Conservation (phyloP, 352 stramenopile species). For the Plasmopara halstedii region DNA sequence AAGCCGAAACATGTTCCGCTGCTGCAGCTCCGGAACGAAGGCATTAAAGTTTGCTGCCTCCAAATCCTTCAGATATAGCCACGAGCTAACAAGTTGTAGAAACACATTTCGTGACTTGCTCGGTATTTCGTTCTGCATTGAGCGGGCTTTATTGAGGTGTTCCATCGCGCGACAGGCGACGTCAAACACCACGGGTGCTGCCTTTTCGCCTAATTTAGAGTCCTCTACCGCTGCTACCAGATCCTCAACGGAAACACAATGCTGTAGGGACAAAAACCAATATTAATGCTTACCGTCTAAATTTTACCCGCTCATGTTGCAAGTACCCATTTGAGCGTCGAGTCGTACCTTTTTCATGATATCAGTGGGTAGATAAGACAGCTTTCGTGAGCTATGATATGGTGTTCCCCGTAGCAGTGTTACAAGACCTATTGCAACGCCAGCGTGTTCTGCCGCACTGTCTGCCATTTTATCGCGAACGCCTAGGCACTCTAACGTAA, state of each 20-base stretch:
- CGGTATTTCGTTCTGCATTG: slow-evolving; percentile 46
- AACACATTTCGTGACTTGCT: slow-evolving; percentile 49
- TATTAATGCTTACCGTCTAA: neutral
- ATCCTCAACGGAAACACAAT: slow-evolving; percentile 45
- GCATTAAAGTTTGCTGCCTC: slow-evolving; percentile 77
- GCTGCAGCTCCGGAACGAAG: slow-evolving; percentile 49
- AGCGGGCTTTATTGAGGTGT: slow-evolving; percentile 68
- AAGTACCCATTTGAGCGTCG: neutral
- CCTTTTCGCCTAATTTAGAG: slow-evolving; percentile 46
- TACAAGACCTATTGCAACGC: slow-evolving; percentile 76
- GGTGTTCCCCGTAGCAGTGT: slow-evolving; percentile 75
- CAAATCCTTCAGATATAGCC: slow-evolving; percentile 56
- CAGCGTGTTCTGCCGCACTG: slow-evolving; percentile 74
- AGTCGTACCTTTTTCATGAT: slow-evolving; percentile 59
- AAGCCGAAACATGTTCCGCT: slow-evolving; percentile 49
- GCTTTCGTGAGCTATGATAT: slow-evolving; percentile 54
- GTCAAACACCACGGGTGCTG: slow-evolving; percentile 83
- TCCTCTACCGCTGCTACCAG: slow-evolving; percentile 56
- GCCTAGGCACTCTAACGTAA: slow-evolving; percentile 82
- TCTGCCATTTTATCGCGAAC: slow-evolving; percentile 70
- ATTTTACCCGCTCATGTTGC: neutral
- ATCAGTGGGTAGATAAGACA: slow-evolving; percentile 79
- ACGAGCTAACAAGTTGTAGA: slow-evolving; percentile 56
- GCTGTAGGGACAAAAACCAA: slow-evolving; percentile 17
- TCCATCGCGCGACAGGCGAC: slow-evolving; percentile 78